Percentiles rank a stretch among this genome's conserved stretches.
These are phyloP conservation scores for Diaporthe eres DNA, from an alignment of 2,329 filamentous ascomycete species.

Conservation along the genomic window DNA sequence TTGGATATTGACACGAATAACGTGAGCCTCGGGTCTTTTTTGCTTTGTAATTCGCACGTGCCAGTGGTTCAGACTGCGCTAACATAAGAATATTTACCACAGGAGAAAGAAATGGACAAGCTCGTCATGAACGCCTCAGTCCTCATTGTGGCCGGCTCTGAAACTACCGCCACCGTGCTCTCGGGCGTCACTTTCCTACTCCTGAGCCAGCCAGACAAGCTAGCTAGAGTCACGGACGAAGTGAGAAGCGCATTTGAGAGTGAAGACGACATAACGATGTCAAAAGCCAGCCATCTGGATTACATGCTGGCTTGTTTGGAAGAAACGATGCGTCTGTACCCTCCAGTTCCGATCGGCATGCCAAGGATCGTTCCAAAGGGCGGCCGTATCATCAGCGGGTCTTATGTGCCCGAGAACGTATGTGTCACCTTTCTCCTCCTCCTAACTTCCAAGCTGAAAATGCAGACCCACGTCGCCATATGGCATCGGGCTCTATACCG, in stretches of 20 bases:
- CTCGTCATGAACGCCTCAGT: constrained; percentile 29
- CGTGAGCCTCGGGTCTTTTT: not conserved
- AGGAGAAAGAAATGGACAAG: constrained; percentile 34
- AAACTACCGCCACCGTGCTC: constrained; percentile 35
- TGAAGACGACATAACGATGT: constrained; percentile 9
- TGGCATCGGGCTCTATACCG: not conserved
- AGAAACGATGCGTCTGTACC: constrained; percentile 31
- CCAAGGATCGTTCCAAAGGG: constrained; percentile 15
- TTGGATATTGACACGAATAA: constrained; percentile 6
- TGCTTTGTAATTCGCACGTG: not conserved
- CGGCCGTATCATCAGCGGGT: not conserved
- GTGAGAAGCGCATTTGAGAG: constrained; percentile 16
- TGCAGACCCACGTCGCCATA: not conserved
- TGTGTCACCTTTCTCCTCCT: not conserved
- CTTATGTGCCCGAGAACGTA: not conserved
- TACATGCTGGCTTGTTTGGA: constrained; percentile 29
- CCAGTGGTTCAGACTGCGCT: not conserved
- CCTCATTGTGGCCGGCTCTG: constrained; percentile 32
- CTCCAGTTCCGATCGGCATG: constrained; percentile 33
- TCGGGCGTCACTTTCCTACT: constrained; percentile 32
- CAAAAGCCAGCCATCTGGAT: constrained; percentile 25
- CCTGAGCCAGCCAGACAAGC: constrained; percentile 20
- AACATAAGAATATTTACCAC: constrained; percentile 19
- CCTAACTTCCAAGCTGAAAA: not conserved
- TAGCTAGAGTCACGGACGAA: constrained; percentile 26